phyloP scores from a whole-genome alignment of 208 protist genomes.

The Leishmania aethiopica region DNA sequence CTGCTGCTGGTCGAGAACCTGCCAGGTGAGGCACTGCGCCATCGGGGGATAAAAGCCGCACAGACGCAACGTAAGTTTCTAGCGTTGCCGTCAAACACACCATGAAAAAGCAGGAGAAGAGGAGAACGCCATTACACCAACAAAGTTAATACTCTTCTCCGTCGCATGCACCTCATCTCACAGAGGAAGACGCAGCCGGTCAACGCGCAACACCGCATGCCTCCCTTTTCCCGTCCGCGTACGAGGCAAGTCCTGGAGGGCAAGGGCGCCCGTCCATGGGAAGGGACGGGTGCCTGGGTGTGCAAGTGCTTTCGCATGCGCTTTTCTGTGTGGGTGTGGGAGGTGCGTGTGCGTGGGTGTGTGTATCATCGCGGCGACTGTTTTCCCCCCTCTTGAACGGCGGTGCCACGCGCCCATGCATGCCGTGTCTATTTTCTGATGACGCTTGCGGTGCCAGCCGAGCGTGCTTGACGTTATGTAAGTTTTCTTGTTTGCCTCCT shows the following conservation, averaged over 20 bases:
- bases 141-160: not conserved
- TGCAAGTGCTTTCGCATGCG: too few species aligned
- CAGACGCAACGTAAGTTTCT: not conserved
- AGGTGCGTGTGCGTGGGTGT: too few species aligned
- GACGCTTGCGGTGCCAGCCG: too few species aligned
- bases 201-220: not conserved
- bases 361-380: too few species aligned
- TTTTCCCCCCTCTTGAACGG: too few species aligned
- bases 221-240: not conserved
- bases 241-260: not conserved
- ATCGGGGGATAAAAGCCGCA: conserved; percentile 7
- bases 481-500: too few species aligned
- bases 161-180: not conserved
- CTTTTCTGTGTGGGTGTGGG: too few species aligned
- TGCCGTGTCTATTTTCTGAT: too few species aligned
- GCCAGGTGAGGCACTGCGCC: conserved; percentile 69
- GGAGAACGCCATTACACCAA: not conserved
- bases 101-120: not conserved
- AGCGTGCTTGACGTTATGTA: too few species aligned
- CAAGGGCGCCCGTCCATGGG: too few species aligned
- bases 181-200: not conserved
- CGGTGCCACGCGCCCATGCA: too few species aligned
- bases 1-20: conserved; percentile 45
- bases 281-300: too few species aligned
- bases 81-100: not conserved